phyloP scores from a whole-genome alignment of 768 basidiomycete genomes.

The Leucosporidium creatinivorum region DNA sequence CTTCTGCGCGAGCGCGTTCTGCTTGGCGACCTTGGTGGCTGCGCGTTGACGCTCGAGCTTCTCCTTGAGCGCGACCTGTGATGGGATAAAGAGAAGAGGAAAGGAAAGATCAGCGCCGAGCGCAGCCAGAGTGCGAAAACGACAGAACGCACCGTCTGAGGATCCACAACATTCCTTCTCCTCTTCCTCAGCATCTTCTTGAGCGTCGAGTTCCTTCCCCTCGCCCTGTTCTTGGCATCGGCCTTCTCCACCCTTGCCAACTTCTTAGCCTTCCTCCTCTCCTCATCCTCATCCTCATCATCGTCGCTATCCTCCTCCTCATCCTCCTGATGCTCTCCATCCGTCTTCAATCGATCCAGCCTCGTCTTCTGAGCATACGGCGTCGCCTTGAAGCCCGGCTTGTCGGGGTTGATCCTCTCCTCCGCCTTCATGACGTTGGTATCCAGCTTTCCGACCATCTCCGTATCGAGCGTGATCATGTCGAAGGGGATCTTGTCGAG shows the following conservation, averaged over 20 bases:
- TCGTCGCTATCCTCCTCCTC: conserved; percentile 44
- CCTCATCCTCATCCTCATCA: conserved; percentile 39
- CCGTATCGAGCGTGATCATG: conserved; percentile 61
- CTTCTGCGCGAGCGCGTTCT: conserved; percentile 9
- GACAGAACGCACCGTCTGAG: conserved; percentile 46
- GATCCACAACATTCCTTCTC: conserved; percentile 90
- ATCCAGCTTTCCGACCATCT: conserved; percentile 41
- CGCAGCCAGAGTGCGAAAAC: neutral
- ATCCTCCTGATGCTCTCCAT: conserved; percentile 39
- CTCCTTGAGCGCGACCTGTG: conserved; percentile 52
- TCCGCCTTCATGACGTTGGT: conserved; percentile 12
- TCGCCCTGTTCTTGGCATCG: conserved; percentile 63
- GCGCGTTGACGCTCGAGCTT: conserved; percentile 51
- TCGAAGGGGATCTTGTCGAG: conserved; percentile 95
- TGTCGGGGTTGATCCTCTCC: conserved; percentile 33
- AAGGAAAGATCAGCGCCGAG: neutral
- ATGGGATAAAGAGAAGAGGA: neutral
- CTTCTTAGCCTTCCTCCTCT: conserved; percentile 34
- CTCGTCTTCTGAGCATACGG: conserved; percentile 69
- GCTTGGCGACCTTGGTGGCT: conserved; percentile 32
- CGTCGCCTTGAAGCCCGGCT: conserved; percentile 42
- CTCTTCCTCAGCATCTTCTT: conserved; percentile 81
- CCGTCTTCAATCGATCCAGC: conserved; percentile 57
- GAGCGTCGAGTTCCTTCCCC: conserved; percentile 61
- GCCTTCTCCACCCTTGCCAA: conserved; percentile 42